Percentiles rank a stretch among this genome's conserved stretches.
Conservation (phyloP, 768 basidiomycete species). For the Dentipellis fragilis region DNA sequence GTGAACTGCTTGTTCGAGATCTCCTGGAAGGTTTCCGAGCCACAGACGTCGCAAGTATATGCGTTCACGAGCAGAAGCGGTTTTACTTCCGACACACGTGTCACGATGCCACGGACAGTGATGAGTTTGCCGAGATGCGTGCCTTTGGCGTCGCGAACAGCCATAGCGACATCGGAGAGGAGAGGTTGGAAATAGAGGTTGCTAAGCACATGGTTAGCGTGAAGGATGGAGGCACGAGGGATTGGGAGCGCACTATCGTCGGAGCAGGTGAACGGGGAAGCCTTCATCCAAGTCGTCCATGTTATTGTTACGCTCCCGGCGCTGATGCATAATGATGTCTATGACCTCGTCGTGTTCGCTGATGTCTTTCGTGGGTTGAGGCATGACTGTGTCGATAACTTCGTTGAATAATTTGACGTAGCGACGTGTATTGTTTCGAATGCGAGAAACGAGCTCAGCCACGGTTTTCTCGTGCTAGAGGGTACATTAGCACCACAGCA, state of each 20-base stretch:
- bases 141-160: conserved; percentile 88
- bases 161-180: conserved; percentile 62
- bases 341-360: conserved; percentile 90
- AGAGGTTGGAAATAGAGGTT: conserved; percentile 92
- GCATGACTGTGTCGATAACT: conserved; percentile 85
- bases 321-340: conserved; percentile 92
- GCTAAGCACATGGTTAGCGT: conserved; percentile 33
- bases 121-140: conserved; percentile 84
- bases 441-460: conserved; percentile 68
- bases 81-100: conserved; percentile 97
- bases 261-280: conserved; percentile 85
- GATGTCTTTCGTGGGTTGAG: conserved; percentile 81
- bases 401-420: conserved; percentile 85
- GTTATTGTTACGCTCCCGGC: conserved; percentile 80
- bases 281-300: conserved; percentile 61
- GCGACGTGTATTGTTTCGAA: conserved; percentile 78
- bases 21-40: conserved; percentile 97
- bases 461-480: conserved; percentile 58
- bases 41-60: conserved; percentile 96
- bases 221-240: neutral
- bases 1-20: conserved; percentile 87
- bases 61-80: conserved; percentile 95
- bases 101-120: conserved; percentile 95
- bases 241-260: conserved; percentile 75
- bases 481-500: neutral